Conservation (phyloP, 2,329 filamentous ascomycete genomes). For the Colletotrichum sp. region DNA sequence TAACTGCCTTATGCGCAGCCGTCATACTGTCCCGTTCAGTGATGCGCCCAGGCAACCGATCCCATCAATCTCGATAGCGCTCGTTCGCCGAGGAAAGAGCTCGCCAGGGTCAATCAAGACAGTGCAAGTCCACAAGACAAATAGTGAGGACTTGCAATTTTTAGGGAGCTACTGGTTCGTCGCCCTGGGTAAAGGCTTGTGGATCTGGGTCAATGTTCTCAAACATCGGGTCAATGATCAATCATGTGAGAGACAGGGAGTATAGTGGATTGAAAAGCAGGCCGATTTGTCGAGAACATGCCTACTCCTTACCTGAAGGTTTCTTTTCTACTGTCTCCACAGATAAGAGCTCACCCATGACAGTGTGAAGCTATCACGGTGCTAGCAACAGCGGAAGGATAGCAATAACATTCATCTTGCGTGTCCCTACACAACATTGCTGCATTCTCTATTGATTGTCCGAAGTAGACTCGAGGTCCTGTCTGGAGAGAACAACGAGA, state of each 20-base stretch:
- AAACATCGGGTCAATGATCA: neutral
- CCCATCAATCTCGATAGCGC: neutral
- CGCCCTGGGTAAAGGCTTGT: neutral
- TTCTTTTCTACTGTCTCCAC: neutral
- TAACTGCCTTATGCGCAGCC: neutral
- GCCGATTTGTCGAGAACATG: neutral
- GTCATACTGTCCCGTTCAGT: neutral
- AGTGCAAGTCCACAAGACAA: neutral
- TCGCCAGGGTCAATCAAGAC: neutral
- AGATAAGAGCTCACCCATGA: neutral
- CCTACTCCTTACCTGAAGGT: neutral
- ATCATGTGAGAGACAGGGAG: neutral
- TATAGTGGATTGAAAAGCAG: neutral
- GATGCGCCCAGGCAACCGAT: neutral
- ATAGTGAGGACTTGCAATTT: neutral
- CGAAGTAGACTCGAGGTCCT: neutral
- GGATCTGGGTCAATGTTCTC: neutral
- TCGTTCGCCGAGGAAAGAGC: neutral
- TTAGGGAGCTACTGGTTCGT: neutral
- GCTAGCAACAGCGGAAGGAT: neutral
- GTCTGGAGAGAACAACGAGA: neutral
- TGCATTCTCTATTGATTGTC: neutral
- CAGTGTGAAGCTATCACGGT: neutral
- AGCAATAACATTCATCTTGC: neutral
- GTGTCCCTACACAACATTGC: neutral